A percentile compares a stretch with the other conserved stretches of the same genome.
Evolutionary conservation across 2,329 filamentous ascomycete genomes (phyloP).

Genomic region (Camptophora hylomeconis): DNA sequence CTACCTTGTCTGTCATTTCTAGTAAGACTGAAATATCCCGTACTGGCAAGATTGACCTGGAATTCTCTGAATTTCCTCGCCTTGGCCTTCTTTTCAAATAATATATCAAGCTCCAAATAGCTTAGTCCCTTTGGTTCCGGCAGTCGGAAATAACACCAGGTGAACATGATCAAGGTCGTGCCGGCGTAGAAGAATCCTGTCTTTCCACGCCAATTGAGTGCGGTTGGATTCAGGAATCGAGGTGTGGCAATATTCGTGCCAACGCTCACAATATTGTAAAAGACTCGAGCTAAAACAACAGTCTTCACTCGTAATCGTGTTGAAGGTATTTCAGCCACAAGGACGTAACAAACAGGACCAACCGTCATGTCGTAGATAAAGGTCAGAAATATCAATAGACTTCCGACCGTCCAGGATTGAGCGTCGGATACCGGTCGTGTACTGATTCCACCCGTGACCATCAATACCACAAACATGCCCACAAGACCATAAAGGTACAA

Average conservation of each 20-base stretch:
- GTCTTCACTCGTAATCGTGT: constrained; percentile 41
- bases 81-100: constrained; percentile 26
- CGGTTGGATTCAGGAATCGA: constrained; percentile 21
- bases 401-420: constrained; percentile 24
- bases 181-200: constrained; percentile 29
- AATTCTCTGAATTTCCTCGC: constrained; percentile 23
- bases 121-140: constrained; percentile 29
- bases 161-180: constrained; percentile 21
- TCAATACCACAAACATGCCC: constrained; percentile 19
- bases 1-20: constrained; percentile 7
- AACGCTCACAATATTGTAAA: constrained; percentile 38
- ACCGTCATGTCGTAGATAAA: constrained; percentile 42
- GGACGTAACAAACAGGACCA: constrained; percentile 40
- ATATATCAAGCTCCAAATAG: constrained; percentile 29
- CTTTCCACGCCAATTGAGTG: constrained; percentile 28
- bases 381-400: constrained; percentile 37
- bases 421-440: constrained; percentile 25
- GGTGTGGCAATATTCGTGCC: constrained; percentile 26
- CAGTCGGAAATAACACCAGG: constrained; percentile 29
- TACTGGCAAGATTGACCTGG: constrained; percentile 16
- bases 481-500: constrained; percentile 24
- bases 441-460: constrained; percentile 23
- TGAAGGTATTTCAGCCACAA: constrained; percentile 41
- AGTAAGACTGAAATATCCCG: constrained; percentile 15
- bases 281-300: constrained; percentile 36